A percentile compares a stretch with the other conserved stretches of the same genome.
These are phyloP conservation scores for Malus fusca DNA, from an alignment of 306 rosid genomes.

Conservation along the genomic window DNA sequence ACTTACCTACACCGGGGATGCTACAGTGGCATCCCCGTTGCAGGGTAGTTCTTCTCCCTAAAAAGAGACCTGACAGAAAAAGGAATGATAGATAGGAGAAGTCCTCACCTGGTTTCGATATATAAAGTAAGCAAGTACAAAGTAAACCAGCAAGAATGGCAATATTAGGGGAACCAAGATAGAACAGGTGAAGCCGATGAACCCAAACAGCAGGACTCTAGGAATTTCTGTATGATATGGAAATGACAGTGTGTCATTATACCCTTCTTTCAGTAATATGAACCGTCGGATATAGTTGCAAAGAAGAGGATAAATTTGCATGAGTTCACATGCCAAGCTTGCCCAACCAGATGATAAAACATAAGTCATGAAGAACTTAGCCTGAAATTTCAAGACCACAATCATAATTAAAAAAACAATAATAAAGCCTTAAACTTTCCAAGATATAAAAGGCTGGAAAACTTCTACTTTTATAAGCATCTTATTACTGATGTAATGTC, in stretches of 20 bases:
- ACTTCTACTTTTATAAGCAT: not conserved
- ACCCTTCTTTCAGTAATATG: constrained; percentile 18
- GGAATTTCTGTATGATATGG: constrained; percentile 95
- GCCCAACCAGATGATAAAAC: constrained; percentile 98
- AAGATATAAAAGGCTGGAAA: not conserved
- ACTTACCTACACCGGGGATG: not conserved
- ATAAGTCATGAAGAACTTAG: constrained; percentile 76
- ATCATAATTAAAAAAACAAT: not conserved
- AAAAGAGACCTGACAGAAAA: not conserved
- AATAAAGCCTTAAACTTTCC: not conserved
- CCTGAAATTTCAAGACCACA: constrained; percentile 35
- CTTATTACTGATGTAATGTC: not conserved
- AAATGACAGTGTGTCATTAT: constrained; percentile 34
- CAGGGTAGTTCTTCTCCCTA: not conserved
- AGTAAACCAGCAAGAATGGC: constrained; percentile 79
- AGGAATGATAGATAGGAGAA: not conserved
- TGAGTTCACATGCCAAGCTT: constrained; percentile 72
- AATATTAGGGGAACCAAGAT: constrained; percentile 81
- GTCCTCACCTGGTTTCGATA: constrained; percentile 78
- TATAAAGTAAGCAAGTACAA: constrained; percentile 73
- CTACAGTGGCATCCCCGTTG: not conserved
- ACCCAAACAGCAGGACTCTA: constrained; percentile 74
- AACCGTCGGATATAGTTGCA: constrained; percentile 43
- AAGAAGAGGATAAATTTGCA: constrained; percentile 62
- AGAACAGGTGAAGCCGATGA: constrained; percentile 75